Percentiles rank a stretch among this genome's conserved stretches.
These are phyloP conservation scores for Euclidium syriacum DNA, from an alignment of 345 rosid species.

Conservation along the genomic window DNA sequence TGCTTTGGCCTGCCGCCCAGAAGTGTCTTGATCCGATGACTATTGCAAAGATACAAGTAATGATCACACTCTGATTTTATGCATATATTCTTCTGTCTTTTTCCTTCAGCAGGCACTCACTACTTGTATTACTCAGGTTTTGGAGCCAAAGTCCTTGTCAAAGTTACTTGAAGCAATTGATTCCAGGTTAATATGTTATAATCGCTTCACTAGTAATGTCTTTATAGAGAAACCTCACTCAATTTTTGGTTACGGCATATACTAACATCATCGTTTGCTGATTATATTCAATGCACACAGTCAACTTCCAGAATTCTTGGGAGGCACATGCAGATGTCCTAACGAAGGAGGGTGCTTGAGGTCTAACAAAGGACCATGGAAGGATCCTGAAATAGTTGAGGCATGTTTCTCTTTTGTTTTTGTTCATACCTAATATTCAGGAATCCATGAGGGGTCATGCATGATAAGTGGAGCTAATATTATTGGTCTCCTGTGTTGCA, in stretches of 20 bases:
- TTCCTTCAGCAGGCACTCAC: background rate
- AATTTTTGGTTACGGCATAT: background rate
- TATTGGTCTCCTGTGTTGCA: slow-evolving; percentile 14
- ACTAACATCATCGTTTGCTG: background rate
- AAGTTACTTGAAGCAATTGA: slow-evolving; percentile 78
- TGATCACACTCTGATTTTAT: slow-evolving; percentile 9
- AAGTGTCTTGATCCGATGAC: slow-evolving; percentile 82
- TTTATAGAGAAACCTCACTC: background rate
- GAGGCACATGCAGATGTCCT: slow-evolving; percentile 81
- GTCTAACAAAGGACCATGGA: slow-evolving; percentile 96
- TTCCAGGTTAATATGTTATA: slow-evolving; percentile 44
- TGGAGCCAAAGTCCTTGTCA: slow-evolving; percentile 73
- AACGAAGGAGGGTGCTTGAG: slow-evolving; percentile 83
- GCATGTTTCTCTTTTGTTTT: slow-evolving; percentile 29
- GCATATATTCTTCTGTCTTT: background rate
- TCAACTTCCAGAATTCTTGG: slow-evolving; percentile 92
- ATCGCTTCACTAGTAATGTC: background rate
- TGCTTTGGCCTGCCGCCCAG: slow-evolving; percentile 98
- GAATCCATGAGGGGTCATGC: slow-evolving; percentile 11
- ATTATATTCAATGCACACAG: slow-evolving; percentile 32
- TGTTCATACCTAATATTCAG: slow-evolving; percentile 1
- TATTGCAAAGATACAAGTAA: slow-evolving; percentile 78
- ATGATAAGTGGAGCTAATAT: slow-evolving; percentile 3
- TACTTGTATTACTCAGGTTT: slow-evolving; percentile 49
- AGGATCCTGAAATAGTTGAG: slow-evolving; percentile 79